Evolutionary conservation across 306 rosid species (phyloP), one percentile per base, ranked within the genome.

Genomic region (Trifolium dubium): DNA sequence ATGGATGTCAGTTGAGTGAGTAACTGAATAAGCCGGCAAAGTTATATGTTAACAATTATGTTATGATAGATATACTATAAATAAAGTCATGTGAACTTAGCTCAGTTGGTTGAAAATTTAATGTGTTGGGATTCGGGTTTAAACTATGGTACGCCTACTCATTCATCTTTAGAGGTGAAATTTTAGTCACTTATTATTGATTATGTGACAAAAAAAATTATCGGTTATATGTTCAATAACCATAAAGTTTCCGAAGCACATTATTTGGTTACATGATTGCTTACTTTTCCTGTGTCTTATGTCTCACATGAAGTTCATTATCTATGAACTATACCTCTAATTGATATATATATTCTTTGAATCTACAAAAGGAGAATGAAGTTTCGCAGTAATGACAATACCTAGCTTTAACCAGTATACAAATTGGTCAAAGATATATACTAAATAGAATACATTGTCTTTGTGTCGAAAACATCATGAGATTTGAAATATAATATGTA

Each of bases 341-440:
- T 47, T 19, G 35, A 55, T 55, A 50, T 15, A n/a, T 17, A 54
- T 29, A 29, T 56, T 28, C 63, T 56, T 11, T 56, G 63, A 56
- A 56, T 56, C 37, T 56, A 56, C 4, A 28, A 0, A 56, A 17
- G 37, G 37, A 28, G 39, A n/a, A 31, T 14, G 65, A 31, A 31
- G 65, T 31, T 60, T 60, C 65, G 41, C 5, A 30, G 65, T 3
- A 60, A 60, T 60, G 40, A 12, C 19, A 60, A 12, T 60, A 10
- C 18, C 19, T 9, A 13, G 3, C 40, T 60, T 60, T 60, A 59
- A 59, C 6, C 18, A 31, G 12, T 60, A 13, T 6, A 31, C 19
- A 11, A 60, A 31, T 30, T 60, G 65, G 40, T 60, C 65, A 60
- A 60, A 60, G 65, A 60, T 60, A 60, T 60, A 60, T 60, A 0